Conservation (phyloP, 2,329 filamentous ascomycete genomes). For the Pestalotiopsis sp. region DNA sequence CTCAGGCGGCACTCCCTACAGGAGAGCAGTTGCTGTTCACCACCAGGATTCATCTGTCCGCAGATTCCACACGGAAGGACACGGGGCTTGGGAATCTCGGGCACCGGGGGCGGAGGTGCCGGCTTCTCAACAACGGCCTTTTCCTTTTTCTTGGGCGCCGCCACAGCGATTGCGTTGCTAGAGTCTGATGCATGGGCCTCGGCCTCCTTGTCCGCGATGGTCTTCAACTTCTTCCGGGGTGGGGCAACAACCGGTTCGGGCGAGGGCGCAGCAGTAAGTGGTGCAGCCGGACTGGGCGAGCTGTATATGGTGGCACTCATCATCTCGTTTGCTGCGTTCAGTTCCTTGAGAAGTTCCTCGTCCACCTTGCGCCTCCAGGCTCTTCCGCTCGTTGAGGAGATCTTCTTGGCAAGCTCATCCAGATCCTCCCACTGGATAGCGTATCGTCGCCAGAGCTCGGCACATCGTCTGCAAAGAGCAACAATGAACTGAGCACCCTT, state of each 20-base stretch:
- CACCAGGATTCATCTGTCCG: slow-evolving; percentile 69
- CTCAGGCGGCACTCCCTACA: slow-evolving; percentile 90
- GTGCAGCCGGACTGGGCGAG: slow-evolving; percentile 33
- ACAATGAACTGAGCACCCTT: slow-evolving; percentile 76
- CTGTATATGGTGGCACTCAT: slow-evolving; percentile 45
- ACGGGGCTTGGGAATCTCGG: slow-evolving; percentile 78
- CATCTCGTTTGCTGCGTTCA: slow-evolving; percentile 67
- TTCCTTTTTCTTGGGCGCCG: slow-evolving; percentile 61
- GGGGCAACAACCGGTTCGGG: slow-evolving; percentile 40
- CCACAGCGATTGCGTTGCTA: slow-evolving; percentile 44
- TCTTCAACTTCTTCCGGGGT: slow-evolving; percentile 67
- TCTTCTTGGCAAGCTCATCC: slow-evolving; percentile 88
- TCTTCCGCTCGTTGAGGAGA: slow-evolving; percentile 76
- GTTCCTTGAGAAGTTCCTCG: slow-evolving; percentile 82
- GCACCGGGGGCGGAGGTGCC: slow-evolving; percentile 63
- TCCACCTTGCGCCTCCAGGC: slow-evolving; percentile 89
- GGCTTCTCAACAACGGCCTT: slow-evolving; percentile 56
- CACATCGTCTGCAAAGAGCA: slow-evolving; percentile 87
- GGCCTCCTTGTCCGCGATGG: slow-evolving; percentile 52
- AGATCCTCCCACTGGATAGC: slow-evolving; percentile 94
- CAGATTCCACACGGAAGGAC: slow-evolving; percentile 86
- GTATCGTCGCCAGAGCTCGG: slow-evolving; percentile 93
- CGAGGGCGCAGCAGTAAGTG: slow-evolving; percentile 31
- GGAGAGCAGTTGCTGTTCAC: slow-evolving; percentile 69
- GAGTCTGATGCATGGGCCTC: slow-evolving; percentile 51